A percentile compares a stretch with the other conserved stretches of the same genome.
Evolutionary conservation across 108 stramenopile genomes (phyloP).

Genomic region (Poteriospumella lacustris): DNA sequence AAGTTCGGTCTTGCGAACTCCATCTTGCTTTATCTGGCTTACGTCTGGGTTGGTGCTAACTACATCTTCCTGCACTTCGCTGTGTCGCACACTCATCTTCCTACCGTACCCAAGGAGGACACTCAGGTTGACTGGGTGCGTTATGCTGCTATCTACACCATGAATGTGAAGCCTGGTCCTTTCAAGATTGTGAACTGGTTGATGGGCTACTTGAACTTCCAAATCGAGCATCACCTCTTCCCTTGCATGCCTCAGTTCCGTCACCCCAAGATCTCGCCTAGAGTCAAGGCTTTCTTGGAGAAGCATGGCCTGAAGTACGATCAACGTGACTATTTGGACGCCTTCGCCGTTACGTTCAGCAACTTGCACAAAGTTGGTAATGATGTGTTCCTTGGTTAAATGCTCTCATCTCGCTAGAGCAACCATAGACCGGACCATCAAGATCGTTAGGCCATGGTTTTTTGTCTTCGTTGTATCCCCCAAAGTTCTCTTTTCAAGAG

Average conservation of each 20-base stretch:
- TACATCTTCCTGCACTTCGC: conserved; percentile 45
- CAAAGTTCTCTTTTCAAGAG: too few species aligned
- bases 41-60: conserved; percentile 20
- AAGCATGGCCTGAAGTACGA: conserved; percentile 66
- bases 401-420: neutral
- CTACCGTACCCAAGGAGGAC: conserved; percentile 27
- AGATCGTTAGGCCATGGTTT: conserved; percentile 5
- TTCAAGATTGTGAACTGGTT: conserved; percentile 10
- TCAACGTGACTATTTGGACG: conserved; percentile 48
- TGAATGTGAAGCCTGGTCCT: conserved; percentile 48
- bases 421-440: conserved; percentile 25
- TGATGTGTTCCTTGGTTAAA: conserved; percentile 21
- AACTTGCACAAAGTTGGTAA: conserved; percentile 36
- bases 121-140: conserved; percentile 37
- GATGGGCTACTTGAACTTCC: conserved; percentile 31
- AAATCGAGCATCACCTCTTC: conserved; percentile 72
- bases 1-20: conserved; percentile 1
- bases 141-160: conserved; percentile 39
- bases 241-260: conserved; percentile 78
- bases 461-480: neutral
- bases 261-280: conserved; percentile 59
- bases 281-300: conserved; percentile 64
- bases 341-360: conserved; percentile 18
- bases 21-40: conserved; percentile 11
- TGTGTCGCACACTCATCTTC: conserved; percentile 39